Conservation (phyloP, 805 yeast species). For the Trichomonascus vanleenenianus region DNA sequence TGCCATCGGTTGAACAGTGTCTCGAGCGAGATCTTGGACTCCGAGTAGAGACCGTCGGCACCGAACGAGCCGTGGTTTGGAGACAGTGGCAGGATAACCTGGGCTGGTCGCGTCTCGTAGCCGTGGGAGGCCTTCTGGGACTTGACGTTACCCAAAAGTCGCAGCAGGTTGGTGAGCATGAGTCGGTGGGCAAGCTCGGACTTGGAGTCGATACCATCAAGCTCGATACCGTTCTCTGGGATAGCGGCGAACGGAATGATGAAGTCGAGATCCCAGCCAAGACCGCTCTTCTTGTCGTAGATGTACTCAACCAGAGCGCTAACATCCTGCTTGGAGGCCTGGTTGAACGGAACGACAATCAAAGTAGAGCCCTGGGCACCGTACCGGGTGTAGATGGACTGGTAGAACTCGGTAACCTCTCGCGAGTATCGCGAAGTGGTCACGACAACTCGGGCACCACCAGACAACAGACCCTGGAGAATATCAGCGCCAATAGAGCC, state of each 20-base stretch:
- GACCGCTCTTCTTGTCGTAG: constrained; percentile 77
- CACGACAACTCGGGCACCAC: constrained; percentile 96
- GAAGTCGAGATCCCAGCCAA: constrained; percentile 96
- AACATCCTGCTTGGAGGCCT: constrained; percentile 93
- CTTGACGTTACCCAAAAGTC: constrained; percentile 88
- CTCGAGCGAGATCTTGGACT: constrained; percentile 91
- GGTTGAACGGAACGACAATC: constrained; percentile 97
- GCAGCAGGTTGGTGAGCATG: constrained; percentile 91
- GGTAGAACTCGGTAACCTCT: constrained; percentile 92
- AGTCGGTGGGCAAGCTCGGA: constrained; percentile 98
- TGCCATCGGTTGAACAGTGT: constrained; percentile 98
- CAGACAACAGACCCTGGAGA: constrained; percentile 86
- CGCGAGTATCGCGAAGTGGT: constrained; percentile 95
- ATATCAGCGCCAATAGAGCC: constrained; percentile 98
- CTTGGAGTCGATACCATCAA: constrained; percentile 86
- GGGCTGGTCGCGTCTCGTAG: constrained; percentile 95
- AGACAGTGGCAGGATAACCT: constrained; percentile 90
- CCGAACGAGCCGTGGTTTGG: constrained; percentile 99
- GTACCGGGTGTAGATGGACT: constrained; percentile 80
- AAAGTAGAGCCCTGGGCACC: constrained; percentile 91
- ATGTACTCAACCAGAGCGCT: constrained; percentile 78
- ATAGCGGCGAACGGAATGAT: constrained; percentile 98
- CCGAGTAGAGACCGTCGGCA: constrained; percentile 96
- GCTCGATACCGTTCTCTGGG: constrained; percentile 96
- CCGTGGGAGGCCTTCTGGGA: constrained; percentile 67